phyloP scores from a whole-genome alignment of 2,329 filamentous ascomycete genomes.

The Epichloe sp. region DNA sequence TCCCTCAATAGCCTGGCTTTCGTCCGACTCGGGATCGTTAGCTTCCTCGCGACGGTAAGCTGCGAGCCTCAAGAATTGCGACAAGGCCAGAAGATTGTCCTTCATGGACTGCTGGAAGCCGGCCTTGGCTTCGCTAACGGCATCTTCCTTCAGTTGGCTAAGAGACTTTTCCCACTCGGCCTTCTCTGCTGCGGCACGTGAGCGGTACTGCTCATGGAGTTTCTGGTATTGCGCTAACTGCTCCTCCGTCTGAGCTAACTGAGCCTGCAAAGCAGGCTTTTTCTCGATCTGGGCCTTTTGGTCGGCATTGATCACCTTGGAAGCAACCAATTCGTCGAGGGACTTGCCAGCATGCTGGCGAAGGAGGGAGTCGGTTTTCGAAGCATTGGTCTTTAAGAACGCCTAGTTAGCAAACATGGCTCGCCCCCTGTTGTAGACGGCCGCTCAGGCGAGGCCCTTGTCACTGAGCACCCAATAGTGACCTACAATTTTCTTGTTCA shows the following conservation, averaged over 20 bases:
- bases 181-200: constrained; percentile 44
- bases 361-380: constrained; percentile 59
- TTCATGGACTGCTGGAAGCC: constrained; percentile 40
- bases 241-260: constrained; percentile 58
- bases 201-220: constrained; percentile 58
- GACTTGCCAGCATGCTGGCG: constrained; percentile 56
- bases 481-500: constrained; percentile 88
- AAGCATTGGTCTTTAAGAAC: constrained; percentile 46
- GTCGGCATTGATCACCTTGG: constrained; percentile 66
- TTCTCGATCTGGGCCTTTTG: constrained; percentile 67
- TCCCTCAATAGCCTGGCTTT: constrained; percentile 71
- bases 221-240: constrained; percentile 64
- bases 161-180: constrained; percentile 46
- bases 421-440: constrained; percentile 17
- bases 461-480: not conserved
- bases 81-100: constrained; percentile 55
- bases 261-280: constrained; percentile 58
- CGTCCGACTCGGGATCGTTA: constrained; percentile 48
- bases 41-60: constrained; percentile 63
- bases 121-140: constrained; percentile 38
- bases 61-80: constrained; percentile 68
- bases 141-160: constrained; percentile 41
- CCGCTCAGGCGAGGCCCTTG: not conserved
- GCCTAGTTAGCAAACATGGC: constrained; percentile 1
- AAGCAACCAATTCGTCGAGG: constrained; percentile 58